A percentile compares a stretch with the other conserved stretches of the same genome.
phyloP scores from a whole-genome alignment of 129 eudicot genomes.

The Ambrosia artemisiifolia region DNA sequence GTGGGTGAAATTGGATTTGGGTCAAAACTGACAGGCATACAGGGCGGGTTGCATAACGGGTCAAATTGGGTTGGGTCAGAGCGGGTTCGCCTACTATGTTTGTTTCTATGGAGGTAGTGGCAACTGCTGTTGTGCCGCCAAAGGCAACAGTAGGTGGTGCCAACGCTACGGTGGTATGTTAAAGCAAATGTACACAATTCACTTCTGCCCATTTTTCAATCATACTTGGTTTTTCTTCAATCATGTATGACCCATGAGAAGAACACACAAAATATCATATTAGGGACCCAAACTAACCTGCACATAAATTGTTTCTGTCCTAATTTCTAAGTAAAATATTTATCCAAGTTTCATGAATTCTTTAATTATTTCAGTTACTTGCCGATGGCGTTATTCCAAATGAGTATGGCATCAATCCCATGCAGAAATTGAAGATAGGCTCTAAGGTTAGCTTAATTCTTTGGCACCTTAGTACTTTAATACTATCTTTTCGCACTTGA shows the following conservation, averaged over 20 bases:
- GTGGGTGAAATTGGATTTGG: not conserved
- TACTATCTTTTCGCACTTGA: not conserved
- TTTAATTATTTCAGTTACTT: constrained; percentile 58
- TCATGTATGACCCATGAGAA: not conserved
- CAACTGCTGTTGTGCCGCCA: not conserved
- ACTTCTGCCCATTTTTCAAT: not conserved
- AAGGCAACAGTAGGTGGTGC: not conserved
- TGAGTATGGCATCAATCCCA: constrained; percentile 96
- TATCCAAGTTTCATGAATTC: constrained; percentile 17
- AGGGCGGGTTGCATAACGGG: not conserved
- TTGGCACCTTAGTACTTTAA: not conserved
- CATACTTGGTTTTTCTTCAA: not conserved
- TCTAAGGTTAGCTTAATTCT: constrained; percentile 63
- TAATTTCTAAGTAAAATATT: not conserved
- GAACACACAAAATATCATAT: not conserved
- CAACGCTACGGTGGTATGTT: not conserved
- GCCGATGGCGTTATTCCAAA: constrained; percentile 99
- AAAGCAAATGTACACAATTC: not conserved
- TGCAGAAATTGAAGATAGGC: constrained; percentile 88
- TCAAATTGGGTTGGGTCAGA: not conserved
- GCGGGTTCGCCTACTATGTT: not conserved
- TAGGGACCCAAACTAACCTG: not conserved
- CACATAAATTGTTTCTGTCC: not conserved
- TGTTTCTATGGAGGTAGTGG: not conserved
- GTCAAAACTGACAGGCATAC: not conserved